These are phyloP conservation scores for Amaranthus tricolor DNA, from an alignment of 179 eudicot species.

Conservation along the genomic window DNA sequence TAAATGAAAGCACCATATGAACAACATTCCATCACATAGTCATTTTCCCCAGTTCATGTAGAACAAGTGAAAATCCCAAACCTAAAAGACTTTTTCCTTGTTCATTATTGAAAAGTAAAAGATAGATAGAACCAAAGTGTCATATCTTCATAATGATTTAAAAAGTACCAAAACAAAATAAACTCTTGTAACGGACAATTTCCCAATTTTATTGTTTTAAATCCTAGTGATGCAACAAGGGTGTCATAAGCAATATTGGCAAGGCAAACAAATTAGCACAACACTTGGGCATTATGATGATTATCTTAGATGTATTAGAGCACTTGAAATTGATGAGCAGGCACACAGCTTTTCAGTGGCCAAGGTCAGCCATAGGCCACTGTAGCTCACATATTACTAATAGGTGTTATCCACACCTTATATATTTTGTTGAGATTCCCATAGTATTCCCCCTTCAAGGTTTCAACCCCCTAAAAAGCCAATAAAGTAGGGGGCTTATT, in stretches of 20 bases:
- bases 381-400: too few relatives aligned
- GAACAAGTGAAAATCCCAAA: background rate
- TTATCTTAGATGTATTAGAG: background rate
- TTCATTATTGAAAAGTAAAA: background rate
- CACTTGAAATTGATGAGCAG: background rate
- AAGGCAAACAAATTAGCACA: background rate
- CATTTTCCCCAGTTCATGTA: background rate
- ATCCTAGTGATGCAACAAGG: background rate
- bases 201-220: background rate
- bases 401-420: too few relatives aligned
- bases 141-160: too few relatives aligned
- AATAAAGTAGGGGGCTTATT: too few relatives aligned
- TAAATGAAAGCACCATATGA: background rate
- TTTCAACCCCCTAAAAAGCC: too few relatives aligned
- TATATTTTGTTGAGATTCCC: too few relatives aligned
- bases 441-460: too few relatives aligned
- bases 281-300: background rate
- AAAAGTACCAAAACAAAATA: too few relatives aligned
- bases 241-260: background rate
- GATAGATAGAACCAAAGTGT: background rate
- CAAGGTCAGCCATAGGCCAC: background rate
- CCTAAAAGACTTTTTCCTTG: background rate
- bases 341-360: background rate
- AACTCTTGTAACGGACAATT: background rate
- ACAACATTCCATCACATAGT: background rate